Base-by-base conservation (phyloP, 345 rosid species). In the Populus ilicifolia region DNA sequence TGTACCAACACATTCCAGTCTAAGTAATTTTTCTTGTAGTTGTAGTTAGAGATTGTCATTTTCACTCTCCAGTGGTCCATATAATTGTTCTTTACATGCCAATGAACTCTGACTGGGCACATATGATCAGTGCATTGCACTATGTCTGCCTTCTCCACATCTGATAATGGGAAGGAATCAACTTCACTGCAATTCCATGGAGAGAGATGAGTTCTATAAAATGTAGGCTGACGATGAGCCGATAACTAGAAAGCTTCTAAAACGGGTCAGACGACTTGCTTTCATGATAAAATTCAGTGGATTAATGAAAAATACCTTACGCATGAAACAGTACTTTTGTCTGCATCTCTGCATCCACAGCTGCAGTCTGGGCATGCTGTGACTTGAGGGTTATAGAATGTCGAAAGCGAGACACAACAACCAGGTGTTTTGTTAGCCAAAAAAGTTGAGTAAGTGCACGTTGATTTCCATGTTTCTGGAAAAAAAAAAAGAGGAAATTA, bases 391-490 rank as follows among this genome's bases (percentile, higher is more conserved):
- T 81, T 89, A 77, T 85, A 89, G 77, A 91, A 89, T 56, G 90
- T 84, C 25, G 92, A 89, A 65, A 91, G 88, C 5, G 91, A 87
- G n/a, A 87, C 85, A 48, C 91, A 91, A 18, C 91, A 89, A 52
- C 59, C 30, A 0, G 87, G 92, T 68, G 77, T 70, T 80, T 78
- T 82, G 69, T 84, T 87, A 0, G 90, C 94, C 69, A 88, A 11
- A 67, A 89, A 88, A 73, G 79, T 83, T 10, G 89, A 88, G 80
- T 85, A 87, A 12, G 87, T 86, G 83, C 94, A 89, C 36, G 83
- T 78, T 67, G 92, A 88, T 83, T 91, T 89, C 92, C 89, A 89
- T 50, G 94, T 88, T 83, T 78, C 94, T 90, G 83, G 63, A 73
- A 64, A 67, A 67, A 46, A 62, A 59, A 35, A 67, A 54, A 10